Base-by-base conservation (phyloP, 2,329 filamentous ascomycete genomes). In the Phoma sp. region DNA sequence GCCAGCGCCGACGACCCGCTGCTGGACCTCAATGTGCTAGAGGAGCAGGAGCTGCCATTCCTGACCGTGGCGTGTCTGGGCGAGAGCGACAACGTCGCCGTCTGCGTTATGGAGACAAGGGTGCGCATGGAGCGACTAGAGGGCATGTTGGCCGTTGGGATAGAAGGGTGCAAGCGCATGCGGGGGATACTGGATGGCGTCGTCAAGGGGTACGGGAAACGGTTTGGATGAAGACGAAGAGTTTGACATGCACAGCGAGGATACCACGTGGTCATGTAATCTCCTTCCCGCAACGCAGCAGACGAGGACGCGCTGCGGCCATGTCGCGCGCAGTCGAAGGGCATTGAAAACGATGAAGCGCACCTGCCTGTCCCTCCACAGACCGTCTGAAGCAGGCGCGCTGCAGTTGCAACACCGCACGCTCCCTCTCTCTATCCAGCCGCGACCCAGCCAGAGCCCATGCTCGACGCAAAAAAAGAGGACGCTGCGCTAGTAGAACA, bases 131-230 rank as follows among this genome's bases (percentile, higher is more conserved):
- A 83, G 54, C 84, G 92, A 53, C 73, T 98, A 56, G 94, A 99
- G 78, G 90, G 90, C 1, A 96, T 99, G 93, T 79, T 99, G 65
- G 92, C 91, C 0, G 92, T 96, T 1, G 94, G 90, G 0, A 87
- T 97, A 43, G 93, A 97, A 73, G 95, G 93, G 5, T 98, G 94
- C 76, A 92, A 89, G 76, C 89, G 93, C 72, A 87, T 98, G 35
- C 84, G 91, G 61, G 84, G 86, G 63, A 89, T 96, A 44, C 73
- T 99, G 68, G 93, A 98, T 74, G 81, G 82, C 6, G 88, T 96
- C 13, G 88, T 98, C 0, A 74, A 74, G 48, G 70, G 64, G 1
- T 73, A 72, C 48, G 73, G 73, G 19, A 73, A 73, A 60, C 60
- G 67, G 38, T 74, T 73, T 60, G 64, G 63, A 8, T 68, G 65